Conservation (phyloP, 2,329 filamentous ascomycete genomes). For the Bipolaris cookei region DNA sequence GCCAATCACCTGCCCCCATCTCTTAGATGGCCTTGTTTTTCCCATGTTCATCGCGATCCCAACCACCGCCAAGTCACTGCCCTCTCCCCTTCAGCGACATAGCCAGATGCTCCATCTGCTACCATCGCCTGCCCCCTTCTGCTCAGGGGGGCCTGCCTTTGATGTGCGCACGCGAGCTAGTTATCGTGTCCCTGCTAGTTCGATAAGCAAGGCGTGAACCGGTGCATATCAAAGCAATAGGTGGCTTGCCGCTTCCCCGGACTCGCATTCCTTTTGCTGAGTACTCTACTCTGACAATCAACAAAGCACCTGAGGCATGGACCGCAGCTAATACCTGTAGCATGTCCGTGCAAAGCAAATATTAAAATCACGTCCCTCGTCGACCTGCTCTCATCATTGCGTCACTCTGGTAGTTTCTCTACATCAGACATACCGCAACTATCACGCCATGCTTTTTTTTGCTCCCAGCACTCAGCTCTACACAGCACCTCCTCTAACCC, state of each 20-base stretch:
- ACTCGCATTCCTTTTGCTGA: constrained; percentile 1
- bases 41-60: constrained; percentile 10
- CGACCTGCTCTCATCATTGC: not conserved
- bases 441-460: not conserved
- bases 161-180: not conserved
- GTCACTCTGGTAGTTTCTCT: not conserved
- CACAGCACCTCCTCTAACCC: not conserved
- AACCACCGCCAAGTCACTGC: not conserved
- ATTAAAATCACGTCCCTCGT: not conserved
- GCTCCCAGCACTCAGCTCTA: not conserved
- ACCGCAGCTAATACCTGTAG: not conserved
- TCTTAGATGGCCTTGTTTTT: constrained; percentile 9
- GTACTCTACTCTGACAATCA: not conserved
- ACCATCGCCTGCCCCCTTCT: not conserved
- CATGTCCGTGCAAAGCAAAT: not conserved
- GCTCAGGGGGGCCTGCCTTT: not conserved
- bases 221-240: not conserved
- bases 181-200: not conserved
- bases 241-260: constrained; percentile 4
- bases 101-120: not conserved
- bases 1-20: constrained; percentile 5
- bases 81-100: not conserved
- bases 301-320: not conserved
- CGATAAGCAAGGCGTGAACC: not conserved
- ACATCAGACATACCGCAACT: not conserved